Conservation (phyloP, 2,329 filamentous ascomycete genomes). For the Pseudocercospora eumusae region DNA sequence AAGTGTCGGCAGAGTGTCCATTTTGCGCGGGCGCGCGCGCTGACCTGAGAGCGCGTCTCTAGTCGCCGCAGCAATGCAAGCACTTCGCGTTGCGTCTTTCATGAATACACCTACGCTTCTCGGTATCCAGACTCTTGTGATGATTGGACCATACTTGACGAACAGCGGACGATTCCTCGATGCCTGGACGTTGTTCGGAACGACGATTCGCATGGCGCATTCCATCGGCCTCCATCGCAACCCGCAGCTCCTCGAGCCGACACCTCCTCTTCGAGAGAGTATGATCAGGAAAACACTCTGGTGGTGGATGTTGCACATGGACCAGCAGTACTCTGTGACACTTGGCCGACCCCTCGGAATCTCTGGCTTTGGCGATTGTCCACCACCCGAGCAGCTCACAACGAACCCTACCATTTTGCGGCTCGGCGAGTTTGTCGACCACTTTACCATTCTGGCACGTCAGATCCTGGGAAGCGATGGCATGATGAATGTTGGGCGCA, state of each 20-base stretch:
- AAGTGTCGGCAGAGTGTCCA: constrained; percentile 30
- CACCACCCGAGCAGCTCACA: constrained; percentile 48
- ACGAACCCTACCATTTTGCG: constrained; percentile 49
- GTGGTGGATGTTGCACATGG: constrained; percentile 58
- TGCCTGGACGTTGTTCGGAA: constrained; percentile 54
- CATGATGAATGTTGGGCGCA: constrained; percentile 45
- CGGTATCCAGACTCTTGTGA: constrained; percentile 50
- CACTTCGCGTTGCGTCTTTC: constrained; percentile 52
- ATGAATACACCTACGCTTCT: constrained; percentile 52
- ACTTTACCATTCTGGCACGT: constrained; percentile 52
- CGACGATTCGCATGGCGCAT: constrained; percentile 52
- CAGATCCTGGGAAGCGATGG: constrained; percentile 50
- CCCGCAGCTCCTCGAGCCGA: constrained; percentile 49
- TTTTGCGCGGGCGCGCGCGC: neutral
- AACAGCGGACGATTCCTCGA: constrained; percentile 54
- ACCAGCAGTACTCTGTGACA: constrained; percentile 54
- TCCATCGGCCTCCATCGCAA: constrained; percentile 54
- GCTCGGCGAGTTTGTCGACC: constrained; percentile 49
- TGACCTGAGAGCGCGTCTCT: constrained; percentile 8
- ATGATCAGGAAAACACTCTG: constrained; percentile 49
- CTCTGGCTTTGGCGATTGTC: constrained; percentile 53
- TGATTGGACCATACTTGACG: constrained; percentile 53
- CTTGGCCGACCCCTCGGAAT: constrained; percentile 53
- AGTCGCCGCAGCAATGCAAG: constrained; percentile 55
- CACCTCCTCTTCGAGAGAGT: constrained; percentile 46